Percentiles rank a stretch among this genome's conserved stretches.
Evolutionary conservation across 2,329 filamentous ascomycete species (phyloP).

Genomic region (Proliferodiscus dingleyae): DNA sequence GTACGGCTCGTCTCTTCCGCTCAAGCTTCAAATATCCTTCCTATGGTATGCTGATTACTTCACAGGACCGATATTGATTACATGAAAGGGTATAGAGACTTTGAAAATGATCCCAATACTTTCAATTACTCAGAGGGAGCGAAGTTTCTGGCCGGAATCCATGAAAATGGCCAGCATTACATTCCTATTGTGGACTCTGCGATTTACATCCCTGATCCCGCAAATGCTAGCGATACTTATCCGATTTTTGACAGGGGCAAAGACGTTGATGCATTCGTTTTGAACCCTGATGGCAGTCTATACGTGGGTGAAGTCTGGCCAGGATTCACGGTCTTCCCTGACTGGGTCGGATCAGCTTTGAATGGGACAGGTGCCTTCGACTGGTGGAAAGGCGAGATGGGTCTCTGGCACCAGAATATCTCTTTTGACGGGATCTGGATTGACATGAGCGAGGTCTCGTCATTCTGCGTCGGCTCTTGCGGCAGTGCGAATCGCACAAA

Average conservation of each 20-base stretch:
- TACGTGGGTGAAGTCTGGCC: slow-evolving; percentile 72
- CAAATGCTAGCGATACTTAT: slow-evolving; percentile 49
- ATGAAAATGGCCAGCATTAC: slow-evolving; percentile 60
- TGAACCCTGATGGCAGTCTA: slow-evolving; percentile 49
- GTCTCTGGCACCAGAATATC: slow-evolving; percentile 56
- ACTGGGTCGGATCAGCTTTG: too few species aligned
- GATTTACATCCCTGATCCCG: too few species aligned
- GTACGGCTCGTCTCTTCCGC: too few species aligned
- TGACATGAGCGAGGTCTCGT: slow-evolving; percentile 58
- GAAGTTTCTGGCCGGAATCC: slow-evolving; percentile 56
- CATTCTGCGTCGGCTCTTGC: slow-evolving; percentile 52
- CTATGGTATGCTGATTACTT: too few species aligned
- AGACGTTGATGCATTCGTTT: slow-evolving; percentile 43
- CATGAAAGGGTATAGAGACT: slow-evolving; percentile 57
- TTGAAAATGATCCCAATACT: slow-evolving; percentile 55
- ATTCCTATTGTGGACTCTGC: slow-evolving; percentile 79
- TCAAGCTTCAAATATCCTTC: too few species aligned
- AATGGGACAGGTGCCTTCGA: slow-evolving; percentile 53
- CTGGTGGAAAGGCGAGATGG: slow-evolving; percentile 69
- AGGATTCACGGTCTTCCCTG: slow-evolving; percentile 64
- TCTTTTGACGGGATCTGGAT: slow-evolving; percentile 73
- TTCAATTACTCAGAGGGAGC: slow-evolving; percentile 54
- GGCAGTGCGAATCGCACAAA: slow-evolving; percentile 34
- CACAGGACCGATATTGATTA: slow-evolving; percentile 71
- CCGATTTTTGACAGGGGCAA: slow-evolving; percentile 48